A percentile compares a stretch with the other conserved stretches of the same genome.
Conservation (phyloP, 2,329 filamentous ascomycete genomes). For the Verticillium dahliae region DNA sequence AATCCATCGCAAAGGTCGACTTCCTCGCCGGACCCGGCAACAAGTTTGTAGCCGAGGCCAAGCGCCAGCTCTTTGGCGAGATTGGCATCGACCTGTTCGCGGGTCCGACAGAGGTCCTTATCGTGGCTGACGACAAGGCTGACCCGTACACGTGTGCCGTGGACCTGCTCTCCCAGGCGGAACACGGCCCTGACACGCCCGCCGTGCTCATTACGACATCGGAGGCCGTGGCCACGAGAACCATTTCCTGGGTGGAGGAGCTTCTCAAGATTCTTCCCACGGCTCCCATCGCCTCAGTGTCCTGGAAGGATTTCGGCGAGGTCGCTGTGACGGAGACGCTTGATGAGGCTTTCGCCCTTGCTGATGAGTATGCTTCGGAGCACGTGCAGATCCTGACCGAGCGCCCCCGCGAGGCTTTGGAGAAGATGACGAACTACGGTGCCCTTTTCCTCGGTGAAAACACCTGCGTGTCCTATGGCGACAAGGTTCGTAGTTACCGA, state of each 20-base stretch:
- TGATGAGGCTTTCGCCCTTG: constrained; percentile 34
- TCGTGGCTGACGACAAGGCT: constrained; percentile 40
- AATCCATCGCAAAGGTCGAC: constrained; percentile 39
- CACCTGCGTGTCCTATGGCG: constrained; percentile 46
- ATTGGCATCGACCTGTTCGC: constrained; percentile 49
- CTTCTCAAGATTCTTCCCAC: constrained; percentile 34
- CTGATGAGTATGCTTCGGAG: constrained; percentile 41
- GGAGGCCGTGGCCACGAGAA: constrained; percentile 26
- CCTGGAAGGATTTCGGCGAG: constrained; percentile 40
- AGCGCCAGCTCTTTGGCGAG: constrained; percentile 44
- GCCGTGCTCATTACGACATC: constrained; percentile 43
- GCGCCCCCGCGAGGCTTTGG: constrained; percentile 37
- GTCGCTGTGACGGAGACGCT: constrained; percentile 33
- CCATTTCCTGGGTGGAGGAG: constrained; percentile 27
- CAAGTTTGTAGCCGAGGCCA: constrained; percentile 47
- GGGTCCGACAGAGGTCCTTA: constrained; percentile 45
- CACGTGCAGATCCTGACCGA: constrained; percentile 44
- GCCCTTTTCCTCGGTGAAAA: constrained; percentile 43
- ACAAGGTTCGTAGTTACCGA: constrained; percentile 30
- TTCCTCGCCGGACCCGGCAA: constrained; percentile 49
- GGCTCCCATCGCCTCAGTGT: constrained; percentile 30
- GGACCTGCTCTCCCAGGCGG: constrained; percentile 40
- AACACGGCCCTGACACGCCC: constrained; percentile 45
- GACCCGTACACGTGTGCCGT: constrained; percentile 37
- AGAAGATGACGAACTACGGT: constrained; percentile 45